Evolutionary conservation across 257 asterid species (phyloP).

Genomic region (Nicotiana tabacum): DNA sequence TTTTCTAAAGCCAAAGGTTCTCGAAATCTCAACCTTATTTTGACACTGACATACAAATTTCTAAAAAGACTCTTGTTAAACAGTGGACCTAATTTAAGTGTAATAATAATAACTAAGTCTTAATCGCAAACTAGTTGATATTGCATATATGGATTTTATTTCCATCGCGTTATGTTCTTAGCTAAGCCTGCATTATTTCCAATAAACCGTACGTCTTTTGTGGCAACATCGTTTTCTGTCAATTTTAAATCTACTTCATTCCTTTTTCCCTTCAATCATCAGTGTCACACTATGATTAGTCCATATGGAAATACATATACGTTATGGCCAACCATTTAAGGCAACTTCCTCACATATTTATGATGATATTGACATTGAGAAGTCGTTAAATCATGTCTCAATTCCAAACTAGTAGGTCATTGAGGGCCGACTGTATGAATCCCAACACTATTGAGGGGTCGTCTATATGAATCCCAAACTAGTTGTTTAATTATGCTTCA

Average conservation of each 20-base stretch:
- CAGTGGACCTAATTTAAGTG: neutral
- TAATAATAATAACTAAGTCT: neutral
- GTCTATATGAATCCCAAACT: neutral
- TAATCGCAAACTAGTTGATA: neutral
- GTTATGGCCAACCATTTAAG: neutral
- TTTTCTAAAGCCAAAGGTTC: neutral
- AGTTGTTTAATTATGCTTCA: neutral
- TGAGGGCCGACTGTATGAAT: neutral
- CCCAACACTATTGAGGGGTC: too few species aligned
- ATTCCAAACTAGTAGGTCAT: neutral
- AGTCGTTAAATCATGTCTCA: neutral
- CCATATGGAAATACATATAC: neutral
- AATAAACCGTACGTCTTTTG: neutral
- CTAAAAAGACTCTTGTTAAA: neutral
- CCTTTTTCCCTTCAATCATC: neutral
- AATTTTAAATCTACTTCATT: too few species aligned
- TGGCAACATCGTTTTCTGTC: neutral
- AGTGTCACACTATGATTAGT: neutral
- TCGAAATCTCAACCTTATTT: neutral
- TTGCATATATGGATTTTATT: neutral
- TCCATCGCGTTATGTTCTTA: neutral
- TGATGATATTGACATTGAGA: neutral
- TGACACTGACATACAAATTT: neutral
- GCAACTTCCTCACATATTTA: neutral
- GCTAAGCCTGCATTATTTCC: neutral